Evolutionary conservation across 2,329 filamentous ascomycete genomes (phyloP).

Genomic region (Phialemoniopsis sp.): DNA sequence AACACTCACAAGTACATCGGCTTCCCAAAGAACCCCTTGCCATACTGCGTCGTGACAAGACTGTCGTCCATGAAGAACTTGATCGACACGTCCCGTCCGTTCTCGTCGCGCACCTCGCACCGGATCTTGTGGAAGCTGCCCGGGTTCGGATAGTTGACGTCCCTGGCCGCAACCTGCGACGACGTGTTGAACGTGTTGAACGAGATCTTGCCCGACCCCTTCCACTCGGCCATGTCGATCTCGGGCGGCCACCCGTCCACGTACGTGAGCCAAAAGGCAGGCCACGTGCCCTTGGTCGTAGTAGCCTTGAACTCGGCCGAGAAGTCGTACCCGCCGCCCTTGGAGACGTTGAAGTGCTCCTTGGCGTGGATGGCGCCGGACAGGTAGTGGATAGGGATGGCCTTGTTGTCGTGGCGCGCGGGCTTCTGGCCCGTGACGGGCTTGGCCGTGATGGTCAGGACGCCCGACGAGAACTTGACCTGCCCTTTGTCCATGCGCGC

Average conservation of each 20-base stretch:
- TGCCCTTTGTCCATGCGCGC: conserved; percentile 48
- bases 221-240: conserved; percentile 59
- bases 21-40: conserved; percentile 42
- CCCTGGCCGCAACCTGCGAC: conserved; percentile 36
- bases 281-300: conserved; percentile 44
- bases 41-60: conserved; percentile 44
- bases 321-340: conserved; percentile 35
- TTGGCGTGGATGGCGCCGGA: conserved; percentile 38
- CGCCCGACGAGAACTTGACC: conserved; percentile 30
- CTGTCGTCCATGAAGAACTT: conserved; percentile 50
- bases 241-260: conserved; percentile 54
- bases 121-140: conserved; percentile 44
- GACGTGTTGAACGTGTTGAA: conserved; percentile 53
- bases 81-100: conserved; percentile 46
- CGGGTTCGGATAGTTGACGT: conserved; percentile 42
- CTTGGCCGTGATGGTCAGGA: conserved; percentile 42
- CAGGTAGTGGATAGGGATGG: conserved; percentile 46
- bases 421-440: conserved; percentile 33
- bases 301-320: conserved; percentile 33
- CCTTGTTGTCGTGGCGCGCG: conserved; percentile 28
- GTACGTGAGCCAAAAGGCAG: conserved; percentile 54
- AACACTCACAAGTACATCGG: conserved; percentile 34
- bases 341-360: conserved; percentile 30
- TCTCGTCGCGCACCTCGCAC: conserved; percentile 44
- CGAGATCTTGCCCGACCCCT: conserved; percentile 49